Evolutionary conservation across 345 rosid genomes (phyloP), one percentile per base, ranked within the genome.

Genomic region (Lumnitzera racemosa): DNA sequence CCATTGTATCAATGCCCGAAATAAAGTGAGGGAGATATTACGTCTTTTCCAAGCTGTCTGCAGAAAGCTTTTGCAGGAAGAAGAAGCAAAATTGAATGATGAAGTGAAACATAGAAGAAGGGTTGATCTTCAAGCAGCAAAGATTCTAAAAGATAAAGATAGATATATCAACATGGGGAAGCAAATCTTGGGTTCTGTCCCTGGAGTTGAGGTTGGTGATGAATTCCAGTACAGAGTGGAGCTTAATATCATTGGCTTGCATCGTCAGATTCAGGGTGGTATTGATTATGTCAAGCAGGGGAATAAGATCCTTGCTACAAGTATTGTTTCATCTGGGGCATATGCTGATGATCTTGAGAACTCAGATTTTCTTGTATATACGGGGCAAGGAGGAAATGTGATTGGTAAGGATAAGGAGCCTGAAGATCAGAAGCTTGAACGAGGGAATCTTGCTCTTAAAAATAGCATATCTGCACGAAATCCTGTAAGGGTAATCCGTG

Each of bases 301-400:
- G 46, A 76, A 64, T 11, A 24, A 41, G 53, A 49, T 61, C 29
- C 5, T 89, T 29, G 94, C 96, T 0, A 87, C 89, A 0, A 85
- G 98, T 68, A 66, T 89, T 17, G 90, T 91, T 4, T 79, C 96
- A 48, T 83, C 92, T 0, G 94, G 88, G 23, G 84, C 85, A 9
- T 85, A 91, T 61, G 89, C 79, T 43, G 86, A 91, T 70, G 68
- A 72, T 8, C 67, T 81, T 53, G 88, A 80, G 46, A 74, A 65
- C 49, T 76, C 96, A 12, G 94, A 79, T 71, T 80, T 76, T 59
- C 47, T 89, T 75, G 61, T 61, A 60, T 91, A 87, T 63, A 89
- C 81, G n/a, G 98, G 98, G 4, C 80, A 78, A 48, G 96, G 98
- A 59, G 96, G 96, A 55, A 86, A 84, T 71, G 61, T 82, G 67